Evolutionary conservation across 139 green algal species (phyloP).

Genomic region (Tetraselmis striata): DNA sequence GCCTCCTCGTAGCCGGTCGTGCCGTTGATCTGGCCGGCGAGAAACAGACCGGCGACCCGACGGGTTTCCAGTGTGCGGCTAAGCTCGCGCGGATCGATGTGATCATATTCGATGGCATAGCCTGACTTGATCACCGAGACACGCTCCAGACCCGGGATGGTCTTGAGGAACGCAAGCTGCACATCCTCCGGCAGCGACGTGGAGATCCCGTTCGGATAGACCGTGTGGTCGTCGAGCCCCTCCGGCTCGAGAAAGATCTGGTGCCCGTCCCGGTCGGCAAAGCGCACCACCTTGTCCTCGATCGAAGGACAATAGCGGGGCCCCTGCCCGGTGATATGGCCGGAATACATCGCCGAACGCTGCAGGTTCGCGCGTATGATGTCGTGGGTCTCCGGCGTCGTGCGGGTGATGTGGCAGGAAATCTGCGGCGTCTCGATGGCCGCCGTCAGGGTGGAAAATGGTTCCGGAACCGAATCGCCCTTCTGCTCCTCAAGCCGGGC

Average conservation of each 20-base stretch:
- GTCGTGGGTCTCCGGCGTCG: too few species aligned
- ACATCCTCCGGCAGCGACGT: slow-evolving; percentile 38
- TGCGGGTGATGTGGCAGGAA: too few species aligned
- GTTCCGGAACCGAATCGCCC: too few species aligned
- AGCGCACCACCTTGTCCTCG: too few species aligned
- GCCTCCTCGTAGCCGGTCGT: slow-evolving; percentile 60
- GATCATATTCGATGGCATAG: slow-evolving; percentile 57
- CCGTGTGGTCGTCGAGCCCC: slow-evolving; percentile 35
- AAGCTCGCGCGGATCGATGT: slow-evolving; percentile 50
- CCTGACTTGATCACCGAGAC: slow-evolving; percentile 31
- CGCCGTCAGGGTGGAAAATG: too few species aligned
- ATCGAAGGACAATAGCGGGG: too few species aligned
- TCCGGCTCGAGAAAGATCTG: slow-evolving; percentile 58
- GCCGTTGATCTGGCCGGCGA: slow-evolving; percentile 60
- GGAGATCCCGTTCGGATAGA: slow-evolving; percentile 54
- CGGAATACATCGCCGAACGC: too few species aligned
- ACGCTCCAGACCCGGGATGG: slow-evolving; percentile 39
- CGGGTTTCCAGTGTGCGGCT: slow-evolving; percentile 35
- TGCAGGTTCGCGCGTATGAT: too few species aligned
- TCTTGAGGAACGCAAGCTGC: slow-evolving; percentile 36
- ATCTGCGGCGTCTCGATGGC: too few species aligned
- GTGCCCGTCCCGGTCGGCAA: too few species aligned
- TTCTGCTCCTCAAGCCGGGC: too few species aligned
- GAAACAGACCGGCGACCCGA: slow-evolving; percentile 35
- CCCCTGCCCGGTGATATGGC: too few species aligned